Conservation (phyloP, 2,329 filamentous ascomycete species). For the Westerdykella ornata region DNA sequence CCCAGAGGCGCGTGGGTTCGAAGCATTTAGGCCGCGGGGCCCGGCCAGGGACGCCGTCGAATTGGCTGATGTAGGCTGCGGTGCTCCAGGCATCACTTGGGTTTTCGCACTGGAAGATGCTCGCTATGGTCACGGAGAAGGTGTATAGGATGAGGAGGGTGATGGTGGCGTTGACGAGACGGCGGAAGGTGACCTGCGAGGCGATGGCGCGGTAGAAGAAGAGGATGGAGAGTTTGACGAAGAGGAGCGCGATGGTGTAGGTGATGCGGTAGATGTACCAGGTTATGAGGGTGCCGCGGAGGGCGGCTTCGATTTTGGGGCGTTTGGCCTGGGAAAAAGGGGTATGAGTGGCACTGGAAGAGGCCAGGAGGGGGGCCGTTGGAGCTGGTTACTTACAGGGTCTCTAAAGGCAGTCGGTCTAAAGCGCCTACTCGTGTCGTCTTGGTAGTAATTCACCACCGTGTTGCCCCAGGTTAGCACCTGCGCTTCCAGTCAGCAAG, state of each 20-base stretch:
- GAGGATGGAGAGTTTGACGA: slow-evolving; percentile 15
- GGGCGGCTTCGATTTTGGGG: slow-evolving; percentile 15
- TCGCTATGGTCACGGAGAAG: slow-evolving; percentile 22
- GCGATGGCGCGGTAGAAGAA: slow-evolving; percentile 34
- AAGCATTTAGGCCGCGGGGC: slow-evolving; percentile 24
- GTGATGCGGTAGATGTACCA: slow-evolving; percentile 33
- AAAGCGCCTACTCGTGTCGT: slow-evolving; percentile 21
- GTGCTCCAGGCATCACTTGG: slow-evolving; percentile 25
- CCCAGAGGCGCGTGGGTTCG: slow-evolving; percentile 27
- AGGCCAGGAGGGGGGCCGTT: too few species aligned
- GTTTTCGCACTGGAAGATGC: slow-evolving; percentile 29
- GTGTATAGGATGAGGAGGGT: slow-evolving; percentile 28
- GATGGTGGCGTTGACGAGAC: slow-evolving; percentile 25
- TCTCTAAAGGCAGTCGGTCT: slow-evolving; percentile 20
- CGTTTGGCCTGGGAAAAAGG: slow-evolving; percentile 23
- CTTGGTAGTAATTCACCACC: slow-evolving; percentile 33
- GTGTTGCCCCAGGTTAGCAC: slow-evolving; percentile 33
- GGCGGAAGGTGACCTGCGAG: slow-evolving; percentile 28
- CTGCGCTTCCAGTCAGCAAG: slow-evolving; percentile 16
- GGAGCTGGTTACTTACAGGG: slow-evolving; percentile 17
- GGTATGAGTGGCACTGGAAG: slow-evolving; percentile 2
- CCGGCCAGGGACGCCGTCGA: slow-evolving; percentile 18
- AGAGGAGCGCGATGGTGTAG: slow-evolving; percentile 22
- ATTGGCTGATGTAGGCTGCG: slow-evolving; percentile 25
- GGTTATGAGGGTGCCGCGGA: slow-evolving; percentile 26